Percentiles rank a stretch among this genome's conserved stretches.
These are phyloP conservation scores for Pistacia atlantica DNA, from an alignment of 345 rosid genomes.

Conservation along the genomic window DNA sequence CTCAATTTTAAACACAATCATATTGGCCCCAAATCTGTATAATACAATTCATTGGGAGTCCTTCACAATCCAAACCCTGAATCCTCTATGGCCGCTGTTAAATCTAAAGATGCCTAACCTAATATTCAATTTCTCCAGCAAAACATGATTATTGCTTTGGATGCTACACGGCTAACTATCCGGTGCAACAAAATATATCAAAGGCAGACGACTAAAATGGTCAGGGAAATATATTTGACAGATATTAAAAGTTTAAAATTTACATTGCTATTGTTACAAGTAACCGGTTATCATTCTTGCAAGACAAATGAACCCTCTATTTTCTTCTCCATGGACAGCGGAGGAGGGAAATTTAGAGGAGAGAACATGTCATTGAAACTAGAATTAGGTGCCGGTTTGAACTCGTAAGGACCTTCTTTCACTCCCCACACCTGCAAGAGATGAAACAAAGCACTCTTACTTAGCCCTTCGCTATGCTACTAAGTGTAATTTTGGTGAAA, in stretches of 20 bases:
- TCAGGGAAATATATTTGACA: neutral
- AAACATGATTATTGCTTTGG: neutral
- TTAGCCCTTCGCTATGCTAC: neutral
- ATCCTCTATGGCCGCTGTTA: neutral
- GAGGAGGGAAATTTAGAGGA: constrained; percentile 53
- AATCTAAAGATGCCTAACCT: neutral
- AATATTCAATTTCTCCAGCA: neutral
- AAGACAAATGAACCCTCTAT: constrained; percentile 83
- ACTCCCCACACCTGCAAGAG: constrained; percentile 83
- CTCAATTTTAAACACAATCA: neutral
- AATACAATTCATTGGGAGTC: constrained; percentile 3
- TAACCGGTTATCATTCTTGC: constrained; percentile 48
- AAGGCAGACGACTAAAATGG: neutral
- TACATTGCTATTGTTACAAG: constrained; percentile 5
- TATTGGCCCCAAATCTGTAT: neutral
- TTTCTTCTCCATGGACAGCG: constrained; percentile 56
- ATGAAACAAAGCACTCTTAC: neutral
- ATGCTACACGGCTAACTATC: neutral
- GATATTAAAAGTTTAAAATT: constrained; percentile 5
- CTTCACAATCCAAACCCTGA: neutral
- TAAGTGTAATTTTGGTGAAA: neutral
- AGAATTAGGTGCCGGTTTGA: constrained; percentile 72
- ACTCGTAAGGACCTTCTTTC: constrained; percentile 74
- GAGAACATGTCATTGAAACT: constrained; percentile 53
- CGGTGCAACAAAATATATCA: neutral